Evolutionary conservation across 345 rosid genomes (phyloP).

Genomic region (Hypericum androsaemum): DNA sequence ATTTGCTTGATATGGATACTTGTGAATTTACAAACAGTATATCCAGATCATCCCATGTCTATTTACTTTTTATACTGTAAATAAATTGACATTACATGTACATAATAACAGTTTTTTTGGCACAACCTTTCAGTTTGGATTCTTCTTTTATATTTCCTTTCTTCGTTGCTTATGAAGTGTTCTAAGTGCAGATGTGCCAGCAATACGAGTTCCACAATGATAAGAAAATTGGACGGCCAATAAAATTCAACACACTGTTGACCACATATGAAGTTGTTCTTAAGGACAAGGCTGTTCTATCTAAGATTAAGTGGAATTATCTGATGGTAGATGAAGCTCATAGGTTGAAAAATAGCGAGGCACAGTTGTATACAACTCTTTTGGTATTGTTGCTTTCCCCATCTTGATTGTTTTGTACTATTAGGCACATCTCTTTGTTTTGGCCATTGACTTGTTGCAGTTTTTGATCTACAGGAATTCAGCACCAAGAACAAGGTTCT

Average conservation of each 20-base stretch:
- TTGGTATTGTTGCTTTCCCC: slow-evolving; percentile 34
- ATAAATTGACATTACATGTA: no score
- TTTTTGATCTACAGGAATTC: slow-evolving; percentile 58
- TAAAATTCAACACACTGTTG: slow-evolving; percentile 76
- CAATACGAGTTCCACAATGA: slow-evolving; percentile 85
- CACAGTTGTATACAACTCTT: slow-evolving; percentile 90
- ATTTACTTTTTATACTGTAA: no score
- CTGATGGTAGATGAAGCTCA: slow-evolving; percentile 99
- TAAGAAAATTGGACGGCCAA: slow-evolving; percentile 75
- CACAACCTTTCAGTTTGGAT: no score
- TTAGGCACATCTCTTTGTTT: slow-evolving; percentile 11
- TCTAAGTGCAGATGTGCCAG: slow-evolving; percentile 74
- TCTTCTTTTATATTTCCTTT: no score
- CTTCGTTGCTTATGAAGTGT: neutral
- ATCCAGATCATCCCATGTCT: no score
- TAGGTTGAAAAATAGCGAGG: slow-evolving; percentile 95
- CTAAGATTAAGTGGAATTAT: slow-evolving; percentile 95
- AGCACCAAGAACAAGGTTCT: slow-evolving; percentile 95
- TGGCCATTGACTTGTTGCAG: slow-evolving; percentile 11
- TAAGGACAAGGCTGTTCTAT: slow-evolving; percentile 87
- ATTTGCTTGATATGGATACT: no score
- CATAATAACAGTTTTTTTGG: no score
- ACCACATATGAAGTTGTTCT: slow-evolving; percentile 97
- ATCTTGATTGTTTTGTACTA: neutral
- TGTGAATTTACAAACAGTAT: no score